Evolutionary conservation across 345 rosid species (phyloP).

Genomic region (Eucalyptus sp.): DNA sequence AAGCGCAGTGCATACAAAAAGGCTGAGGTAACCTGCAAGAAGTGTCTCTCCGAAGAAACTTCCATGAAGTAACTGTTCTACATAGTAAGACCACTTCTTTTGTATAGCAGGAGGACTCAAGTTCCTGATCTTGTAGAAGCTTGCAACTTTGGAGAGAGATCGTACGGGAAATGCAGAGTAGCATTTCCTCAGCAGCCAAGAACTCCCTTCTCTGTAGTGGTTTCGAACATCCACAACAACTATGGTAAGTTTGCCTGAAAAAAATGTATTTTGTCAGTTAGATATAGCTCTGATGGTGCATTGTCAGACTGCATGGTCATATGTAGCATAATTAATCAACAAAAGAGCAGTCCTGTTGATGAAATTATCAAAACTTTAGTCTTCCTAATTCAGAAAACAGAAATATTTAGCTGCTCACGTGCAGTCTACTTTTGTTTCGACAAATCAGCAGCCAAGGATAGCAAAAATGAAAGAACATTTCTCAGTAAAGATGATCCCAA

Average conservation of each 20-base stretch:
- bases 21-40: slow-evolving; percentile 35
- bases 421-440: neutral
- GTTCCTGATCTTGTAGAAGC: slow-evolving; percentile 28
- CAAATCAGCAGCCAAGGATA: slow-evolving; percentile 18
- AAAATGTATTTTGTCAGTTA: neutral
- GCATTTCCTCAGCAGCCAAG: slow-evolving; percentile 32
- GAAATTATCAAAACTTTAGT: neutral
- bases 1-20: slow-evolving; percentile 35
- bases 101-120: slow-evolving; percentile 48
- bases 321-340: neutral
- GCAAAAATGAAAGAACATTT: slow-evolving; percentile 36
- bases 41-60: neutral
- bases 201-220: slow-evolving; percentile 55
- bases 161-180: slow-evolving; percentile 27
- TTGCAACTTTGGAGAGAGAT: slow-evolving; percentile 29
- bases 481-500: slow-evolving; percentile 83
- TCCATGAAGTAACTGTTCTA: neutral
- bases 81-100: neutral
- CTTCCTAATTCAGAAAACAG: neutral
- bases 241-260: neutral
- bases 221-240: slow-evolving; percentile 28
- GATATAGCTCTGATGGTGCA: neutral
- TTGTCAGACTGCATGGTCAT: neutral
- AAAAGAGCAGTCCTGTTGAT: neutral
- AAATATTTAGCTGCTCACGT: neutral